These are phyloP conservation scores for Turritis glabra DNA, from an alignment of 345 rosid genomes.

Conservation along the genomic window DNA sequence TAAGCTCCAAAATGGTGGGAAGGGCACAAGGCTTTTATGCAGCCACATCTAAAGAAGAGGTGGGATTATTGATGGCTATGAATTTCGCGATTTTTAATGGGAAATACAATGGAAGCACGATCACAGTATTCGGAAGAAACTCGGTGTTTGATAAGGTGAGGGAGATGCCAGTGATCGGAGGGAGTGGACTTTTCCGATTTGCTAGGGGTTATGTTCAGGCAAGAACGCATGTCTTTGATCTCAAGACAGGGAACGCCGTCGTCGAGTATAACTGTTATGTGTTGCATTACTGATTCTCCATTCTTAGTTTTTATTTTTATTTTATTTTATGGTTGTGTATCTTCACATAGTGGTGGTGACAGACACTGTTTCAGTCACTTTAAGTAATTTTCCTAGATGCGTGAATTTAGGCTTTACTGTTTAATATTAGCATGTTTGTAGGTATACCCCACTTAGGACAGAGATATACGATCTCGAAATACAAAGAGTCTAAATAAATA, in stretches of 20 bases:
- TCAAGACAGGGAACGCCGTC: constrained; percentile 43
- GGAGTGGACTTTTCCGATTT: constrained; percentile 72
- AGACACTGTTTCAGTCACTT: neutral
- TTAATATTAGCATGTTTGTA: no score
- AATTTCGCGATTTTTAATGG: constrained; percentile 63
- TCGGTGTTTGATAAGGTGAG: constrained; percentile 48
- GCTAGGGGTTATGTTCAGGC: constrained; percentile 73
- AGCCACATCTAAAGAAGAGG: constrained; percentile 47
- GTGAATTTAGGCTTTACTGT: neutral
- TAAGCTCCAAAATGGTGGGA: constrained; percentile 64
- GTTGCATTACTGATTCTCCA: constrained; percentile 43
- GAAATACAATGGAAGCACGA: constrained; percentile 66
- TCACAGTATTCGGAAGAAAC: constrained; percentile 67
- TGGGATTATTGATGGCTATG: constrained; percentile 64
- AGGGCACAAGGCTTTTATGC: constrained; percentile 76
- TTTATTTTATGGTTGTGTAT: no score
- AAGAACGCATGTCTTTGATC: constrained; percentile 45
- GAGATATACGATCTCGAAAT: no score
- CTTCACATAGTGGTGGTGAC: neutral
- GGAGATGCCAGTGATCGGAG: constrained; percentile 80
- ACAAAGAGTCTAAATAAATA: no score
- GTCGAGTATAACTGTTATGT: constrained; percentile 59
- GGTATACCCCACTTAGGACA: no score
- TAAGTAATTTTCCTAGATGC: neutral
- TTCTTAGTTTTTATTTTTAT: neutral